Conservation (phyloP, 305 asterid species). For the Rubia balearica region DNA sequence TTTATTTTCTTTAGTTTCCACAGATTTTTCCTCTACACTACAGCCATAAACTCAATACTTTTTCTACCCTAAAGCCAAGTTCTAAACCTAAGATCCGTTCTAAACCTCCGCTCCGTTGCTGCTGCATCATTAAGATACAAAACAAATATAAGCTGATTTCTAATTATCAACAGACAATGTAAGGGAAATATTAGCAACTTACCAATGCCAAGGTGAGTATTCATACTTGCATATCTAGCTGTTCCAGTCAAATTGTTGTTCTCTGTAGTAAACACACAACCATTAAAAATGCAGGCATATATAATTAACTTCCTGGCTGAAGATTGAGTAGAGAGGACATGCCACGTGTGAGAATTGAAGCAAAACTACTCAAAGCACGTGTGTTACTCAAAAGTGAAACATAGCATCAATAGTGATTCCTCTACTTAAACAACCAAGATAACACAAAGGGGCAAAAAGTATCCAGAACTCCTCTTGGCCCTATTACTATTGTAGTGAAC, state of each 20-base stretch:
- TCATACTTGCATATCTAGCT: slow-evolving; percentile 91
- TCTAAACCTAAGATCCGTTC: no score
- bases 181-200: slow-evolving; percentile 21
- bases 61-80: no score
- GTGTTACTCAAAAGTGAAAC: no score
- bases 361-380: background rate
- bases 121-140: slow-evolving; percentile 5
- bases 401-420: no score
- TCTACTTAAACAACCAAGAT: background rate
- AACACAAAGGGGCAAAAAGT: background rate
- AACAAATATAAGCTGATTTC: background rate
- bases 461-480: background rate
- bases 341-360: background rate
- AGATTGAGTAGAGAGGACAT: background rate
- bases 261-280: slow-evolving; percentile 38
- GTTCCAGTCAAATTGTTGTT: slow-evolving; percentile 89
- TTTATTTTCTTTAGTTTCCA: no score
- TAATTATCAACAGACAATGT: background rate
- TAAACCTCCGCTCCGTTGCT: no score
- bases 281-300: background rate
- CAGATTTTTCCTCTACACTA: no score
- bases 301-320: background rate
- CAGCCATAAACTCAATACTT: no score
- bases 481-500: background rate
- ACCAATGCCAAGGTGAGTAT: slow-evolving; percentile 93